phyloP scores from a whole-genome alignment of 2,329 filamentous ascomycete species.

The Arthrobotrys sinensis region DNA sequence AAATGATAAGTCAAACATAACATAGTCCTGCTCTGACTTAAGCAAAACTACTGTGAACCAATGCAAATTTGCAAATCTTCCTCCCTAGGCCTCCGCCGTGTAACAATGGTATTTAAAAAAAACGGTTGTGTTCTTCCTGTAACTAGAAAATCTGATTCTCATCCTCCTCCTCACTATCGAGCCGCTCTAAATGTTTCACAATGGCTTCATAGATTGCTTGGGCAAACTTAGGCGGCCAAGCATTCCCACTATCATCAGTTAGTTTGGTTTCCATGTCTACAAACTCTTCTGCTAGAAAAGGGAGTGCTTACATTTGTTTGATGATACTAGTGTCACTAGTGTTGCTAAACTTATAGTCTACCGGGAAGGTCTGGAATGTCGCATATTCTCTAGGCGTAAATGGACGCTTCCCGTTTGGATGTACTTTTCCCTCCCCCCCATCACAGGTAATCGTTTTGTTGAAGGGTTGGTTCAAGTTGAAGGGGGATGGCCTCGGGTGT shows the following conservation, averaged over 20 bases:
- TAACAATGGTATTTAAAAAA: no score
- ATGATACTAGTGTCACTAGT: conserved; percentile 10
- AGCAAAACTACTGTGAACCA: no score
- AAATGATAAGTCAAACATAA: no score
- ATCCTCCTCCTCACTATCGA: conserved; percentile 10
- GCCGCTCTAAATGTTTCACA: conserved; percentile 34
- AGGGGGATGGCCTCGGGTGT: conserved; percentile 48
- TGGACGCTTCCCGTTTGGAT: conserved; percentile 76
- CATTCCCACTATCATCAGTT: conserved; percentile 40
- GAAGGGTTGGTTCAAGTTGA: conserved; percentile 59
- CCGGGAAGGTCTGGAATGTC: conserved; percentile 79
- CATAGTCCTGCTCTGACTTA: no score
- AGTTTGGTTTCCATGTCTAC: not conserved
- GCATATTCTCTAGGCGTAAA: conserved; percentile 80
- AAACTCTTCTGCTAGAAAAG: not conserved
- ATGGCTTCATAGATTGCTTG: conserved; percentile 39
- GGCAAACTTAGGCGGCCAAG: conserved; percentile 56
- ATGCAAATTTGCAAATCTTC: no score
- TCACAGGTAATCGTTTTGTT: conserved; percentile 75
- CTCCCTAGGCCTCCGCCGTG: no score
- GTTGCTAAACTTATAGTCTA: conserved; percentile 72
- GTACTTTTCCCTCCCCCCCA: conserved; percentile 75
- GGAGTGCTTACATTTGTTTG: conserved; percentile 43
- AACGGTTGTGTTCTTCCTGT: no score
- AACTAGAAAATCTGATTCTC: conserved; percentile 5